Percentiles rank a stretch among this genome's conserved stretches.
Conservation (phyloP, 192 early-diverging fungal genomes). For the Linnemannia schmuckeri region DNA sequence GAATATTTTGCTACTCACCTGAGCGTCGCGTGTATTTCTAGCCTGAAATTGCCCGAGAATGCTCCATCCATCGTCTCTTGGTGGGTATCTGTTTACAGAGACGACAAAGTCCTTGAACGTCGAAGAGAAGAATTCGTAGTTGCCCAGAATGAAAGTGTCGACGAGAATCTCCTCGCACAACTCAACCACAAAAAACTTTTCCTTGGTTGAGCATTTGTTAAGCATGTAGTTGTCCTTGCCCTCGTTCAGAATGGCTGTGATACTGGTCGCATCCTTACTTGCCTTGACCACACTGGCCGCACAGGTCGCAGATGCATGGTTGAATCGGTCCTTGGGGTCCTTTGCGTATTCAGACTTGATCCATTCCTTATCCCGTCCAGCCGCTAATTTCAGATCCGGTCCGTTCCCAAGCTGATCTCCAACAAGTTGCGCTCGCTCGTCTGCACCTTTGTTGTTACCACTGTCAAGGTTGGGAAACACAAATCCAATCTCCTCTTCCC, state of each 20-base stretch:
- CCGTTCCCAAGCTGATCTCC: slow-evolving; percentile 31
- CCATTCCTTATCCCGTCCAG: slow-evolving; percentile 16
- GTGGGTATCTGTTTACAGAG: slow-evolving; percentile 84
- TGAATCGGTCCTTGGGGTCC: slow-evolving; percentile 88
- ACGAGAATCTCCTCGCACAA: slow-evolving; percentile 95
- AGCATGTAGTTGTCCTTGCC: slow-evolving; percentile 98
- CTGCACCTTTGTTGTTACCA: slow-evolving; percentile 19
- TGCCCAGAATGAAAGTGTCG: slow-evolving; percentile 90
- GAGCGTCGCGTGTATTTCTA: slow-evolving; percentile 86
- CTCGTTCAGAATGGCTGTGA: slow-evolving; percentile 85
- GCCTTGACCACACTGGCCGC: slow-evolving; percentile 88
- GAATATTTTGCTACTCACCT: slow-evolving; percentile 77
- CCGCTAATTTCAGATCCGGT: slow-evolving; percentile 18
- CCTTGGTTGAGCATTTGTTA: slow-evolving; percentile 83
- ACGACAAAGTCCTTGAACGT: slow-evolving; percentile 92
- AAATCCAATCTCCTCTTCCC: slow-evolving; percentile 49
- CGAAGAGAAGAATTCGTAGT: slow-evolving; percentile 97
- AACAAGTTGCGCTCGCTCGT: slow-evolving; percentile 25
- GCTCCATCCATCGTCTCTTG: slow-evolving; percentile 81
- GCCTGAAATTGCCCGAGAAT: slow-evolving; percentile 87
- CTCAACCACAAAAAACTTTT: slow-evolving; percentile 92
- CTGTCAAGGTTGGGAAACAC: slow-evolving; percentile 43
- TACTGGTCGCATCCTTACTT: slow-evolving; percentile 87
- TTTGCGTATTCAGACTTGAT: slow-evolving; percentile 61
- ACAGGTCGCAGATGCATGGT: slow-evolving; percentile 95